phyloP scores from a whole-genome alignment of 1,139 yeast genomes.

The Trichomonascaceae sp. region DNA sequence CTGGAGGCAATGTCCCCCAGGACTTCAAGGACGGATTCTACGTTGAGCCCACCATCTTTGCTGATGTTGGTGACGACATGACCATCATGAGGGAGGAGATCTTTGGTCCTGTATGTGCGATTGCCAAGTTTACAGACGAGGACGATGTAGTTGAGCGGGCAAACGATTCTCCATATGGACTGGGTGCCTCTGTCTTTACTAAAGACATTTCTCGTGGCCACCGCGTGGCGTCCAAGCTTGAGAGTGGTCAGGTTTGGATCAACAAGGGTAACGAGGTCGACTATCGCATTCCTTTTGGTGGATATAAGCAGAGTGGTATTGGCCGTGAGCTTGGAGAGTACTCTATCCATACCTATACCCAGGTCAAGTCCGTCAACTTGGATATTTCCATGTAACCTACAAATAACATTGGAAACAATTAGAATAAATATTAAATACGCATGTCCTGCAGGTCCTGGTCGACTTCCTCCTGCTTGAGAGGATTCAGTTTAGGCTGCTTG shows the following conservation, averaged over 20 bases:
- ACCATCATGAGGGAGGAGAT: conserved; percentile 57
- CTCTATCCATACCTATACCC: conserved; percentile 61
- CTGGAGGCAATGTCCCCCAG: conserved; percentile 81
- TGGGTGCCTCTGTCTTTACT: conserved; percentile 74
- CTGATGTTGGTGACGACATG: conserved; percentile 50
- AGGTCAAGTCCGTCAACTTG: conserved; percentile 48
- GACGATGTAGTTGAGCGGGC: conserved; percentile 61
- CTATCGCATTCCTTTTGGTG: conserved; percentile 66
- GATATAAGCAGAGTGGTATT: conserved; percentile 75
- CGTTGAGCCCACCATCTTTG: conserved; percentile 56
- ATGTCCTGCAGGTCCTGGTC: conserved; percentile 5
- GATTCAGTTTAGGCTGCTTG: conserved; percentile 5
- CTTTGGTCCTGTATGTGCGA: conserved; percentile 75
- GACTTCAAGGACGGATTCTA: conserved; percentile 66
- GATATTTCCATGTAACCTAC: conserved; percentile 1
- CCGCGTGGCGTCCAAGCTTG: conserved; percentile 45
- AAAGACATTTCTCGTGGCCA: conserved; percentile 42
- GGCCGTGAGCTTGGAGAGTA: conserved; percentile 86
- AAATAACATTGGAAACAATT: not conserved
- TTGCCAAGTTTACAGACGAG: conserved; percentile 51
- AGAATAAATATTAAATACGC: conserved; percentile 1
- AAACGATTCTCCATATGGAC: conserved; percentile 61
- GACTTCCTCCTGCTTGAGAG: conserved; percentile 6
- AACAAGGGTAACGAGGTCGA: conserved; percentile 75
- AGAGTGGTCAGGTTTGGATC: conserved; percentile 72